These are phyloP conservation scores for Angomonas deanei DNA, from an alignment of 208 protist genomes.

Conservation along the genomic window DNA sequence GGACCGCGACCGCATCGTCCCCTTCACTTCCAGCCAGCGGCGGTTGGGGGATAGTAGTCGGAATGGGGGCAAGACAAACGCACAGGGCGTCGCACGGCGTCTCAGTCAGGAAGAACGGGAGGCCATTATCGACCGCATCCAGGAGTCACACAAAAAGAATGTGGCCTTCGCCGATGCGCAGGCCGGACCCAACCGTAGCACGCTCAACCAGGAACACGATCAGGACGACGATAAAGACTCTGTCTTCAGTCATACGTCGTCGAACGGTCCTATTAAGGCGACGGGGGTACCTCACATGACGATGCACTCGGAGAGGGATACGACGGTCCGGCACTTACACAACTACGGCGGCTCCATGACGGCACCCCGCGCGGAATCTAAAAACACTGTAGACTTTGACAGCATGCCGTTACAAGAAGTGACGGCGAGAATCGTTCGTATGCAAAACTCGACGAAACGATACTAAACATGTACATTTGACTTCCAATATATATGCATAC, in stretches of 20 bases:
- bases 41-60: background rate
- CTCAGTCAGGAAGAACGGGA: background rate
- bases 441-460: constrained; percentile 26
- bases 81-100: background rate
- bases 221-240: constrained; percentile 20
- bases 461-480: background rate
- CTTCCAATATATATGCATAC: constrained; percentile 5
- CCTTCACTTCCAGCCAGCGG: constrained; percentile 37
- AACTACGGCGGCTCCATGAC: constrained; percentile 36
- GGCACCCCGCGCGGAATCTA: constrained; percentile 9
- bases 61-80: background rate
- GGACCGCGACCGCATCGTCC: constrained; percentile 83
- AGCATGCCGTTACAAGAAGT: constrained; percentile 50
- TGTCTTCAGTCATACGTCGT: constrained; percentile 75
- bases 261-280: constrained; percentile 58
- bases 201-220: background rate
- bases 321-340: constrained; percentile 43
- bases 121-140: background rate
- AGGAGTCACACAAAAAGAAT: background rate
- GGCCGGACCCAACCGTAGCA: too few relatives aligned
- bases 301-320: constrained; percentile 34
- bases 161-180: background rate
- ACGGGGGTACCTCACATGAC: constrained; percentile 62
- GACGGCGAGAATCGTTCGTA: constrained; percentile 29
- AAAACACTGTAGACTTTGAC: constrained; percentile 7